Conservation (phyloP, 2,329 filamentous ascomycete species). For the Metarhizium album region DNA sequence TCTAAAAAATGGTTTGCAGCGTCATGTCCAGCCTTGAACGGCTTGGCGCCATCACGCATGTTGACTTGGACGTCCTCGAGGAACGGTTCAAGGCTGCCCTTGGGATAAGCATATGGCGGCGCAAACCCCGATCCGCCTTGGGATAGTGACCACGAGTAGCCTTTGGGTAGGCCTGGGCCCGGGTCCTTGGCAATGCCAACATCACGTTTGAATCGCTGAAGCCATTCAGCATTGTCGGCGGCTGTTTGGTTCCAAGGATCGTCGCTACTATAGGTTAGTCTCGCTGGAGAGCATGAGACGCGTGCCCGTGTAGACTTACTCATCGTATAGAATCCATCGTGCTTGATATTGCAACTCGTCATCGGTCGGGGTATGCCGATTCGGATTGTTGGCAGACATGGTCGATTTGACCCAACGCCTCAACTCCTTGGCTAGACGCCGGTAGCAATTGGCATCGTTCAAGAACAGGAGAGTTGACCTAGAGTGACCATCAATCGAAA, state of each 20-base stretch:
- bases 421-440: constrained; percentile 42
- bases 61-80: constrained; percentile 21
- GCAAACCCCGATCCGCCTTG: constrained; percentile 44
- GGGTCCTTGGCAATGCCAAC: constrained; percentile 38
- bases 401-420: constrained; percentile 39
- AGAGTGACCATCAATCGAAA: constrained; percentile 3
- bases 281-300: neutral
- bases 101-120: constrained; percentile 41
- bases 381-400: constrained; percentile 51
- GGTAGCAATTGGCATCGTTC: constrained; percentile 51
- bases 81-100: constrained; percentile 25
- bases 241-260: constrained; percentile 55
- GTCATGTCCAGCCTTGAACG: constrained; percentile 30
- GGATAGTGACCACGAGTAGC: constrained; percentile 33
- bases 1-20: constrained; percentile 39
- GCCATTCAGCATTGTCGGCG: constrained; percentile 53
- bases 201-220: constrained; percentile 50
- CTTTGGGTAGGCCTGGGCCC: constrained; percentile 38
- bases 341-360: constrained; percentile 55
- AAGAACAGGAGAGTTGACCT: constrained; percentile 33
- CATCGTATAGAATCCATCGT: constrained; percentile 51
- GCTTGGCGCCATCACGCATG: constrained; percentile 26
- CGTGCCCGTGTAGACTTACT: constrained; percentile 29
- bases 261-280: constrained; percentile 28
- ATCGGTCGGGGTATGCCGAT: constrained; percentile 46